Conservation (phyloP, 2,329 filamentous ascomycete genomes). For the Thermoascus crustaceus region DNA sequence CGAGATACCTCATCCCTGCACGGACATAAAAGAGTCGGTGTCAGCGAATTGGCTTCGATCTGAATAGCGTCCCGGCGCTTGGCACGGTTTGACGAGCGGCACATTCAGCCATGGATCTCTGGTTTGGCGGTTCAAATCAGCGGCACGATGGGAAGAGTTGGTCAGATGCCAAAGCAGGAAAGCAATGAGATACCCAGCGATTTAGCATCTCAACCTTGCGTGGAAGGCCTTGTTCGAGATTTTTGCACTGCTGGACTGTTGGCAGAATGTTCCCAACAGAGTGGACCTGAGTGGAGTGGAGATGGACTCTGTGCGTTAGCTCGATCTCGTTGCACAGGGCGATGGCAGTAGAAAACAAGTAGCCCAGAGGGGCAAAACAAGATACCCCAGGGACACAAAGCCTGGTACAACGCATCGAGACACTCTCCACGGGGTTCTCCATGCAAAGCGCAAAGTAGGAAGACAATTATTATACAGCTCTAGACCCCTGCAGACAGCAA, state of each 20-base stretch:
- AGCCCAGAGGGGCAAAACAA: not conserved
- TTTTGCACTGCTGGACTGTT: not conserved
- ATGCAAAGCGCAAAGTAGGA: too few relatives aligned
- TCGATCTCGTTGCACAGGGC: conserved; percentile 1
- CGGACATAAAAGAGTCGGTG: too few relatives aligned
- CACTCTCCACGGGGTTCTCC: too few relatives aligned
- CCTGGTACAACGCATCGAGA: too few relatives aligned
- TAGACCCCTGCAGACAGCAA: too few relatives aligned
- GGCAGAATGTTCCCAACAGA: not conserved
- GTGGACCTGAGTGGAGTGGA: not conserved
- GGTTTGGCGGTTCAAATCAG: not conserved
- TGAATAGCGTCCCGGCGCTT: too few relatives aligned
- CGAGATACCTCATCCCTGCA: too few relatives aligned
- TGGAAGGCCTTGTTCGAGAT: not conserved
- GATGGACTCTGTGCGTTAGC: conserved; percentile 1
- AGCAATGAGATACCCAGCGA: conserved; percentile 1
- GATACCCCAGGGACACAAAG: too few relatives aligned
- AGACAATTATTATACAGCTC: too few relatives aligned
- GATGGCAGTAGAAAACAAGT: not conserved
- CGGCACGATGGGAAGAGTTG: conserved; percentile 1
- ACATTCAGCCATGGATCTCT: not conserved
- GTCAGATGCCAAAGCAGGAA: not conserved
- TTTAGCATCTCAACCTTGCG: too few relatives aligned
- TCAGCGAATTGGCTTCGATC: too few relatives aligned
- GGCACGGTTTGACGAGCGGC: not conserved